phyloP scores from a whole-genome alignment of 2,329 filamentous ascomycete species.

The Fusarium praegraminearum region DNA sequence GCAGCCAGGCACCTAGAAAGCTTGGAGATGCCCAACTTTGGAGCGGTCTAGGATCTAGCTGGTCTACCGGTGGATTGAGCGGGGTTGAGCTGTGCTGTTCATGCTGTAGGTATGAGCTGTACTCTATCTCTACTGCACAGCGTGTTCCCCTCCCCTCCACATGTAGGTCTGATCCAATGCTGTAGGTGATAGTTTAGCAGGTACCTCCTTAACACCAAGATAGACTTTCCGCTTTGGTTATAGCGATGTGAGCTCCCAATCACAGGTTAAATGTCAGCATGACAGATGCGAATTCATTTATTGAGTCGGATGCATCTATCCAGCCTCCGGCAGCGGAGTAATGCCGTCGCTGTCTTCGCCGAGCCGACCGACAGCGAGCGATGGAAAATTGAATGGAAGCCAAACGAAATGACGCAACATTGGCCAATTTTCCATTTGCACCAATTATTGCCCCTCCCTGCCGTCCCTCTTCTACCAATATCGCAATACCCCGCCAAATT shows the following conservation, averaged over 20 bases:
- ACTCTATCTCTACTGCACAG: constrained; percentile 4
- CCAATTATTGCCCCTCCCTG: constrained; percentile 41
- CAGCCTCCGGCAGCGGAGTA: constrained; percentile 28
- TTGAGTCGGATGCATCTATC: constrained; percentile 15
- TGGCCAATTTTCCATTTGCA: constrained; percentile 30
- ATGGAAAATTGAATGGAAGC: constrained; percentile 11
- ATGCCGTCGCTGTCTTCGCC: constrained; percentile 8
- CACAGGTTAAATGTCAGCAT: constrained; percentile 18
- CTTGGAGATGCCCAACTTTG: constrained; percentile 35
- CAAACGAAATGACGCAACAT: constrained; percentile 47
- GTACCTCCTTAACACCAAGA: neutral
- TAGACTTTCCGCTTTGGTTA: constrained; percentile 6
- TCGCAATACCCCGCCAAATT: constrained; percentile 46
- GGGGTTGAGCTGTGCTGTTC: constrained; percentile 33
- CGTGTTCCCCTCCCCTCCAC: neutral
- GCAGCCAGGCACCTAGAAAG: constrained; percentile 7
- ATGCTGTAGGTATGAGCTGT: constrained; percentile 28
- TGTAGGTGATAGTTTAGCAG: constrained; percentile 6
- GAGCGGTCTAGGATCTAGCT: constrained; percentile 38
- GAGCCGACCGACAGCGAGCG: constrained; percentile 14
- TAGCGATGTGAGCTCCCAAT: constrained; percentile 16
- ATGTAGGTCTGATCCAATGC: neutral
- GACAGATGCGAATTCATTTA: constrained; percentile 14
- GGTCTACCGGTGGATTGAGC: constrained; percentile 22
- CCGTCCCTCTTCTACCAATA: constrained; percentile 1